Evolutionary conservation across 163 green algal genomes (phyloP).

Genomic region (Chlorella variabilis): DNA sequence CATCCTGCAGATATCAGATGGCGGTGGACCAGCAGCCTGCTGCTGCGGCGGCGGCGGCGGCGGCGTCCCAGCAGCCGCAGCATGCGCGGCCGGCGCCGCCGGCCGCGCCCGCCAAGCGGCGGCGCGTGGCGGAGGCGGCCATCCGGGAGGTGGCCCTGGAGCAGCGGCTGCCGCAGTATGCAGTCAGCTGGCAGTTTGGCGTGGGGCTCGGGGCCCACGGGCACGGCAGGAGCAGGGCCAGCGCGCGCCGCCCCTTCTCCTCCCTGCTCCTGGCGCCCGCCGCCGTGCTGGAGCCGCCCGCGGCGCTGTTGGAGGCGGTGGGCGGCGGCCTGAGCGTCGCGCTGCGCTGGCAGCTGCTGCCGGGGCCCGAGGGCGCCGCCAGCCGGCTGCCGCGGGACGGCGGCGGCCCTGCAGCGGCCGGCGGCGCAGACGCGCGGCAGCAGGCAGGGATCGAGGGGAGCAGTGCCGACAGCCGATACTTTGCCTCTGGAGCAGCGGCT

Average conservation of each 20-base stretch:
- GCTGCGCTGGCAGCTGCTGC: conserved; percentile 14
- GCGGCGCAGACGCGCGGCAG: not conserved
- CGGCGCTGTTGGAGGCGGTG: not conserved
- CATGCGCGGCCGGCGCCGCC: not conserved
- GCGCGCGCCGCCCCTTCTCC: not conserved
- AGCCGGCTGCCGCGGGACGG: not conserved
- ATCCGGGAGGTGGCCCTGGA: not conserved
- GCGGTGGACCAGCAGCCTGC: not conserved
- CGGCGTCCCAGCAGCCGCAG: not conserved
- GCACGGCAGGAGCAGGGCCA: not conserved
- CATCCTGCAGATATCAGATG: conserved; percentile 39
- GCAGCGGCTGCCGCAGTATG: conserved; percentile 7
- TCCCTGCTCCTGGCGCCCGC: conserved; percentile 29
- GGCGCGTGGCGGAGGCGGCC: not conserved
- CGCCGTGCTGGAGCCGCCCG: not conserved
- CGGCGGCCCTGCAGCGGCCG: not conserved
- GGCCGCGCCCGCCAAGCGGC: not conserved
- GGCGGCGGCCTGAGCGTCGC: not conserved
- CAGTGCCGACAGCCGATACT: conserved; percentile 5
- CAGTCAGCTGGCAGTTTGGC: not conserved
- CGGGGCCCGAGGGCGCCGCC: not conserved
- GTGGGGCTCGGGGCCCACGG: not conserved
- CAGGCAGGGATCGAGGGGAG: not conserved
- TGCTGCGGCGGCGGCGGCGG: too few species aligned
- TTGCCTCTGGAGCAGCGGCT: too few species aligned